Evolutionary conservation across 2,329 filamentous ascomycete genomes (phyloP), one percentile per base, ranked within the genome.

Genomic region (Claviceps digitariae): DNA sequence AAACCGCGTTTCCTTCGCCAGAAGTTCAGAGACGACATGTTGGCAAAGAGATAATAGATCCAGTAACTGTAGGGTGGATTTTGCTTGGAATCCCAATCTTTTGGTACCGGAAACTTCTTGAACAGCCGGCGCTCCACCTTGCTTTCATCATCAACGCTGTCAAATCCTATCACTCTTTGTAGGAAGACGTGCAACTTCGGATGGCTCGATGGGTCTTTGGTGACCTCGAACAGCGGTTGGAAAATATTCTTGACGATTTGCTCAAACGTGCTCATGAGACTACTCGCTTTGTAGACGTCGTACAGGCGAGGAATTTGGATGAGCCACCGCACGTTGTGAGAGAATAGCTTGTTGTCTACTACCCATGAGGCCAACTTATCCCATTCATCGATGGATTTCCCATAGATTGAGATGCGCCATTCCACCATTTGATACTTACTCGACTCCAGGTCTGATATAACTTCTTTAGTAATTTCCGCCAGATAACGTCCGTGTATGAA

Each of bases 401-500:
- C 93, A 63, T 98, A 98, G 58, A 98, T 89, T 25, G 90, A 96
- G 60, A 98, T 95, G 45, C 93, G 89, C 90, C 94, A 98, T 72
- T 98, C 93, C 1, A 93, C 93, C 87, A 98, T 96, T 67, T 98
- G 93, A 64, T 98, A 98, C 68, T 98, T 98, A 79, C 90, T 96
- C 49, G 91, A 95, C 68, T 98, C 93, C 34, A 98, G 74, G 76
- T 98, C 93, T 3, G 90, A 83, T 52, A 98, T 96, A 57, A 98
- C 93, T 69, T 98, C 93, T 63, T 95, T 95, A 2, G 91, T 97
- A 57, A 98, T 96, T 67, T 98, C 93, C 1, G 93, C 93, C 45
- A 98, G 74, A 66, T 98, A 98, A 50, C 91, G 86, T 38, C 93
- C 93, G 59, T 95, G 83, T 65, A 98, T 95, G 67, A 90, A 91